Base-by-base conservation (phyloP, 1,139 yeast genomes). In the Kodamaea ohmeri region DNA sequence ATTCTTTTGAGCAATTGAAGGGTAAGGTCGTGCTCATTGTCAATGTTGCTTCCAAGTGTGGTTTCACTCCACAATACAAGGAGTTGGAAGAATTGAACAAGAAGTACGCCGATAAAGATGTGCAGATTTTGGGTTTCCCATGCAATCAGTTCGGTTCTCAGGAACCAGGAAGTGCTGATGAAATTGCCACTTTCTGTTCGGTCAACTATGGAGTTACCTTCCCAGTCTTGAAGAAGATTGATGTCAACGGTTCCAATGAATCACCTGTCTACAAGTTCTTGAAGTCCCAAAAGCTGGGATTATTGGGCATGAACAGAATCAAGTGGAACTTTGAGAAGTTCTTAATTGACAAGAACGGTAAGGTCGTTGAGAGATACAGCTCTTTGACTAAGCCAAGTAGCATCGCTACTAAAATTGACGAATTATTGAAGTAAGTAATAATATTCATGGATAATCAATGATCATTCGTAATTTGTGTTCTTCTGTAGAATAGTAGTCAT, bases 21-120 rank as follows among this genome's bases (percentile, higher is more conserved):
- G 97, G 96, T 32, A 88, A 92, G 61, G 96, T 87, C 35, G 97
- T 92, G 15, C 64, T 92, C 36, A 76, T 92, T 49, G 96, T 92
- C 50, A 92, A 92, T 61, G 97, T 96, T 28, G 92, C 97, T 48
- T 87, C 90, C 59, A 90, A 87, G 68, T 87, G 92, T 43, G 86
- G 87, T 52, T 83, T 87, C 52, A 84, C 88, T 44, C 97, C 94
- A 57, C 94, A 90, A 67, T 71, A 72, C 53, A 63, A 63, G 53
- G 97, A 83, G 46, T 74, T 92, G 43, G 96, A 92, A 67, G 83
- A 74, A 48, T 68, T 92, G 46, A 82, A 90, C 73, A 72, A 85
- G 55, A 81, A 85, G 61, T 87, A 84, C 67, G 72, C 76, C 44
- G 90, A 77, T 49, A 59, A 83, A 56, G 95, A 90, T 19, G 73